Conservation (phyloP, 2,329 filamentous ascomycete genomes). For the Metarhizium humberi region DNA sequence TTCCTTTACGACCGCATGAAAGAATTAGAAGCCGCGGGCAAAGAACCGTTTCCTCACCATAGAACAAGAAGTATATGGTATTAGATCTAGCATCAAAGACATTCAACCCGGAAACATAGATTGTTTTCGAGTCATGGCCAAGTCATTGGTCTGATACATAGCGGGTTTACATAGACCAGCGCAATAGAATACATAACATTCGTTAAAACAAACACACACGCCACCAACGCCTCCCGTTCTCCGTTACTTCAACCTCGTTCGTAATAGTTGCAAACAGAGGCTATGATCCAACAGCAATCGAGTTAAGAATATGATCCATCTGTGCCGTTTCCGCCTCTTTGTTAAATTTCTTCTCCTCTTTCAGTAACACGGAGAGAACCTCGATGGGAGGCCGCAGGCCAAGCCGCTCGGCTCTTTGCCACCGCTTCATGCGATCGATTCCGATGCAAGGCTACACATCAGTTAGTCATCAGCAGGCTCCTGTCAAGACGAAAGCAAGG, state of each 20-base stretch:
- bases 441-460: slow-evolving; percentile 74
- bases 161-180: background rate
- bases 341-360: slow-evolving; percentile 52
- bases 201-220: slow-evolving; percentile 7
- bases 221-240: slow-evolving; percentile 9
- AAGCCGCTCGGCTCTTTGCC: slow-evolving; percentile 77
- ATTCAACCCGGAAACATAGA: background rate
- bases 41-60: slow-evolving; percentile 63
- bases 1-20: slow-evolving; percentile 95
- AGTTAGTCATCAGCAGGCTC: background rate
- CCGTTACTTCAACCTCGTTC: slow-evolving; percentile 8
- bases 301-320: slow-evolving; percentile 58
- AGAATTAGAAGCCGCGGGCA: slow-evolving; percentile 57
- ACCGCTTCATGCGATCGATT: slow-evolving; percentile 70
- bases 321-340: slow-evolving; percentile 55
- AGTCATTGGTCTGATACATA: background rate
- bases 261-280: background rate
- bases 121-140: background rate
- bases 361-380: slow-evolving; percentile 75
- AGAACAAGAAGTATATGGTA: slow-evolving; percentile 94
- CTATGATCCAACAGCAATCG: slow-evolving; percentile 31
- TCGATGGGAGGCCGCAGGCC: slow-evolving; percentile 82
- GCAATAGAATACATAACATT: background rate
- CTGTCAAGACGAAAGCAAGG: background rate
- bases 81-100: slow-evolving; percentile 27